Conservation (phyloP, 2,329 filamentous ascomycete species). For the Emydomyces testavorans region DNA sequence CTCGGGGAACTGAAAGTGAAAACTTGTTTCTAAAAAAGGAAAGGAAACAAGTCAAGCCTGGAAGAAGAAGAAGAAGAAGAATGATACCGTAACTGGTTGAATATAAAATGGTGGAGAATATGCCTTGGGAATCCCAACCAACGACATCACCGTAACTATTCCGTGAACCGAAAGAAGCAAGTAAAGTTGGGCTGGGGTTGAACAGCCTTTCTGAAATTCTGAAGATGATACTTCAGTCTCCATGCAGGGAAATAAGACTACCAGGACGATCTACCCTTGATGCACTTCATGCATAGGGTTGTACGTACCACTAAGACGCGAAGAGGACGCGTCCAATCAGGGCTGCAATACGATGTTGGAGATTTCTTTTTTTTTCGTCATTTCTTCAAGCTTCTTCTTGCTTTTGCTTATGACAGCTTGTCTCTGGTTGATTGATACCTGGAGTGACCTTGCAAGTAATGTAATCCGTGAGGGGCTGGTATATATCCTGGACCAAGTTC, state of each 20-base stretch:
- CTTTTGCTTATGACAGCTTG: too few relatives aligned
- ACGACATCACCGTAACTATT: not conserved
- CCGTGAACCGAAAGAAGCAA: constrained; percentile 3
- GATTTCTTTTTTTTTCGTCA: not conserved
- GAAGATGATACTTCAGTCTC: not conserved
- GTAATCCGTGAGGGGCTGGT: constrained; percentile 1
- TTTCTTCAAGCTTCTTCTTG: too few relatives aligned
- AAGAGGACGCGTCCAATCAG: not conserved
- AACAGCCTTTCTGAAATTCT: not conserved
- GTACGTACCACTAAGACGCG: not conserved
- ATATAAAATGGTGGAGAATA: too few relatives aligned
- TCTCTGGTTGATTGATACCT: not conserved
- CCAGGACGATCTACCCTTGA: not conserved
- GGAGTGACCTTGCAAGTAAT: constrained; percentile 4
- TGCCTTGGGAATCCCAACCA: not conserved
- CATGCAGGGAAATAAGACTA: not conserved
- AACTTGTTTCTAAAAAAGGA: not conserved
- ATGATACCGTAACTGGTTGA: too few relatives aligned
- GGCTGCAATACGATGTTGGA: not conserved
- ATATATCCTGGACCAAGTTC: constrained; percentile 7
- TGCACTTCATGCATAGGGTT: constrained; percentile 6
- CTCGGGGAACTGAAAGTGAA: not conserved
- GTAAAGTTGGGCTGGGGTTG: not conserved
- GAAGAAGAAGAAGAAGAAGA: too few relatives aligned
- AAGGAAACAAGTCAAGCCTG: not conserved